A percentile compares a stretch with the other conserved stretches of the same genome.
These are phyloP conservation scores for Aspergillus viridinutans DNA, from an alignment of 2,329 filamentous ascomycete genomes.

Conservation along the genomic window DNA sequence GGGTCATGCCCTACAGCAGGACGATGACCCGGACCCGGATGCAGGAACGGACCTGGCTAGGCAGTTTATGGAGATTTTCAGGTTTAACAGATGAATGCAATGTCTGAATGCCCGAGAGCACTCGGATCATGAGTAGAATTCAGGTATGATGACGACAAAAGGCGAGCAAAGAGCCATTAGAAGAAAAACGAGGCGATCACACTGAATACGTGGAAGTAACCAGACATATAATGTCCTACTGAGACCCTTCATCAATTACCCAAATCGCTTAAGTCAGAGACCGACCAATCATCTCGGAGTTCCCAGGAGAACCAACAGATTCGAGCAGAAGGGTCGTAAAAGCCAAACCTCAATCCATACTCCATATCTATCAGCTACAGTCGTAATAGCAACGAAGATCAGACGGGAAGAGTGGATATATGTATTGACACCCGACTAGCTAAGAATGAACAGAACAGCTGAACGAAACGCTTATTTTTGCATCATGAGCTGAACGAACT, in stretches of 20 bases:
- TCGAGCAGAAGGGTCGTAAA: constrained; percentile 9
- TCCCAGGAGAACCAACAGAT: not conserved
- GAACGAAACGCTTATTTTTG: constrained; percentile 64
- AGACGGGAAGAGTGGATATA: constrained; percentile 18
- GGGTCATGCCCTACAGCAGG: constrained; percentile 12
- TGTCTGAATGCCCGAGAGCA: not conserved
- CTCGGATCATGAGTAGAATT: not conserved
- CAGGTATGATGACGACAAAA: not conserved
- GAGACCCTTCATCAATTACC: not conserved
- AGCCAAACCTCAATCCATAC: constrained; percentile 6
- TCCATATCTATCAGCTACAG: constrained; percentile 18
- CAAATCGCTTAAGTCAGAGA: not conserved
- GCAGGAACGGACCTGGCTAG: constrained; percentile 39
- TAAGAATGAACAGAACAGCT: constrained; percentile 27
- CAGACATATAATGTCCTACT: not conserved
- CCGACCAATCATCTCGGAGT: not conserved
- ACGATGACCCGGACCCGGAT: constrained; percentile 31
- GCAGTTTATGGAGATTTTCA: constrained; percentile 44
- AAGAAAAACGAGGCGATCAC: not conserved
- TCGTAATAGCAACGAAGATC: constrained; percentile 15
- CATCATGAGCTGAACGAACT: constrained; percentile 94
- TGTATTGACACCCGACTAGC: constrained; percentile 24
- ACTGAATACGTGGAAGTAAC: not conserved
- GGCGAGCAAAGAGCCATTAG: too few species aligned
- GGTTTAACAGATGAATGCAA: constrained; percentile 35